Base-by-base conservation (phyloP, 129 eudicot genomes). In the Artemisia annua region DNA sequence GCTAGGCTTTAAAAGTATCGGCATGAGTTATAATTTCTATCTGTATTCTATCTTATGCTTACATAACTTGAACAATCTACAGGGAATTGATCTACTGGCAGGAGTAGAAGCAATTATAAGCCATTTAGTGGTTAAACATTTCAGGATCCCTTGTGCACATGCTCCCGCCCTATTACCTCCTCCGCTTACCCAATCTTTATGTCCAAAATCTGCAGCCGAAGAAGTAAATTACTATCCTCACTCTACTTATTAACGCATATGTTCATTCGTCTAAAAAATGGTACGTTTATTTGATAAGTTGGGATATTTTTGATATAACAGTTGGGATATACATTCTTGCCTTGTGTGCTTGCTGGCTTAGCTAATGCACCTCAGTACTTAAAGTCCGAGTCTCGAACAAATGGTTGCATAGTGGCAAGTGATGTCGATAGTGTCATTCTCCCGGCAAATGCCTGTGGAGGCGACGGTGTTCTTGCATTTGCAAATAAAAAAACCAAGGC, bases 91-190 rank as follows among this genome's bases (percentile, higher is more conserved):
- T 90, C 77, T 83, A 63, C 83, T 94, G 69, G 97, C 99, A 11
- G 99, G 99, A 72, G 93, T 90, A 66, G 99, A 94, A 83, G 97
- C 96, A 15, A 84, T 94, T 32, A 94, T 94, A 70, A 94, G 99
- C 83, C 99, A 94, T 81, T 76, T 88, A 28, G 96, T 94, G 48
- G 97, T 94, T 80, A 78, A 94, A 78, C 83, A 86, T 67, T 94
- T 87, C 17, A 78, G 76, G 74, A 88, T 94, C 71, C 98, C 98
- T 11, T 94, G 98, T 78, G 98, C 98, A 13, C 98, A 90, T 80
- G 97, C 98, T 69, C 98, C 98, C 61, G 97, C 97, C 11, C 48
- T 90, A 61, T 80, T 74, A 75, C 89, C 96, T 20, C 81, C 84
- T 78, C 87, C 97, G 15, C 66, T 85, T 55, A 85, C 86, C 78